phyloP scores from a whole-genome alignment of 495 filamentous ascomycete genomes.

The Podospora comata region DNA sequence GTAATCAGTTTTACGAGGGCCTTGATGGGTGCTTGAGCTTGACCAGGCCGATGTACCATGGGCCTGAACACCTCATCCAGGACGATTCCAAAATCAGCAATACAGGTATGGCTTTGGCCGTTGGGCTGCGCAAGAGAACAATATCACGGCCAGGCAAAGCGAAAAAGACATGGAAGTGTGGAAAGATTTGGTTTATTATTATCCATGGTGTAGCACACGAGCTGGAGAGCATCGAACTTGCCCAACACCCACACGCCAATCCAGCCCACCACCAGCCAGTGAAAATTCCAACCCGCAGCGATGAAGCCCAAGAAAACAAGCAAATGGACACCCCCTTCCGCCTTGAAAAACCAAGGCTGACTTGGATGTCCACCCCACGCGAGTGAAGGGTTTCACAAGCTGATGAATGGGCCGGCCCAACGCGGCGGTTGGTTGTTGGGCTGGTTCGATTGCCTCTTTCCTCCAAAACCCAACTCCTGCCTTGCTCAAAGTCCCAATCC shows the following conservation, averaged over 20 bases:
- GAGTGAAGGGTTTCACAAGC: background rate
- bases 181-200: background rate
- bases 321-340: background rate
- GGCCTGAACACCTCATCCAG: too few species aligned
- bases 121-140: background rate
- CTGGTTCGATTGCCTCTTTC: background rate
- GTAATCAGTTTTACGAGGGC: too few species aligned
- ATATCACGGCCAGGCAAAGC: background rate
- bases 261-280: background rate
- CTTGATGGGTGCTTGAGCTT: too few species aligned
- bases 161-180: background rate
- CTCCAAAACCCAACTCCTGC: background rate
- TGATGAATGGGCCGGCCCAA: background rate
- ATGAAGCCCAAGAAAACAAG: background rate
- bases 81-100: too few species aligned
- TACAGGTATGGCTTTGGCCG: background rate
- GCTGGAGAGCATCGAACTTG: background rate
- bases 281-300: background rate
- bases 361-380: background rate
- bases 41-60: too few species aligned
- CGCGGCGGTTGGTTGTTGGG: slow-evolving; percentile 2
- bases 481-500: background rate
- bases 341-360: background rate
- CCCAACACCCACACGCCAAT: background rate
- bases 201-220: background rate